These are phyloP conservation scores for Ophiocordyceps camponoti-rufipedis DNA, from an alignment of 2,329 filamentous ascomycete genomes.

Conservation along the genomic window DNA sequence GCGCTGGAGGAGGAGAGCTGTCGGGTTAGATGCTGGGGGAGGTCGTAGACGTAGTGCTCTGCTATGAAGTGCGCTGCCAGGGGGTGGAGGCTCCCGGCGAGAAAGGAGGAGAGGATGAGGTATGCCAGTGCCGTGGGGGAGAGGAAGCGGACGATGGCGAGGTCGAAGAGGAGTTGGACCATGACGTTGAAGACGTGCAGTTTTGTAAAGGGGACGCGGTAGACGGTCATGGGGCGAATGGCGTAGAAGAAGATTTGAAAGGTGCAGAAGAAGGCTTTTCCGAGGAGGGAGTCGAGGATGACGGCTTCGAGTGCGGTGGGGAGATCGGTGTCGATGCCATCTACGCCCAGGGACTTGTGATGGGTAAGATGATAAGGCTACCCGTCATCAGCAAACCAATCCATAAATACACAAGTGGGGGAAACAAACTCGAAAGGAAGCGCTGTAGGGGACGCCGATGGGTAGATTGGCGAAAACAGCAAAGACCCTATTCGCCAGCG, in stretches of 20 bases:
- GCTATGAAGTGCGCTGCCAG: slow-evolving; percentile 97
- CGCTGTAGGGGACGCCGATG: slow-evolving; percentile 90
- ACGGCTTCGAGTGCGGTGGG: slow-evolving; percentile 82
- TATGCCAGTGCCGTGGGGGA: slow-evolving; percentile 57
- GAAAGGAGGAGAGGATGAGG: slow-evolving; percentile 74
- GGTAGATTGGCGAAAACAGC: slow-evolving; percentile 91
- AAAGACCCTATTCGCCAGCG: slow-evolving; percentile 63
- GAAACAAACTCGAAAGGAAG: slow-evolving; percentile 63
- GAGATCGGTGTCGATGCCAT: slow-evolving; percentile 89
- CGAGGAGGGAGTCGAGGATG: slow-evolving; percentile 84
- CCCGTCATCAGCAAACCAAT: not conserved
- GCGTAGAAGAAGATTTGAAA: slow-evolving; percentile 99
- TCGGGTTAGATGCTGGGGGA: slow-evolving; percentile 14
- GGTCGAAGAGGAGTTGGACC: slow-evolving; percentile 65
- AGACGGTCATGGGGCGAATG: slow-evolving; percentile 84
- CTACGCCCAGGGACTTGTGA: slow-evolving; percentile 94
- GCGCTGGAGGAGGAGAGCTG: too few species aligned
- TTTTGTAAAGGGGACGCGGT: slow-evolving; percentile 70
- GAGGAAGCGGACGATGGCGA: slow-evolving; percentile 39
- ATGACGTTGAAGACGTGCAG: slow-evolving; percentile 71
- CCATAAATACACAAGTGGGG: not conserved
- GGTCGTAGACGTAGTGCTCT: slow-evolving; percentile 78
- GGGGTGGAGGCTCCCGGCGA: slow-evolving; percentile 85
- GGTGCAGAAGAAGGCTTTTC: slow-evolving; percentile 97
- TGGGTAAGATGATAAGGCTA: slow-evolving; percentile 94